Base-by-base conservation (phyloP, 1,139 yeast species). In the Pneumocystis carinii region DNA sequence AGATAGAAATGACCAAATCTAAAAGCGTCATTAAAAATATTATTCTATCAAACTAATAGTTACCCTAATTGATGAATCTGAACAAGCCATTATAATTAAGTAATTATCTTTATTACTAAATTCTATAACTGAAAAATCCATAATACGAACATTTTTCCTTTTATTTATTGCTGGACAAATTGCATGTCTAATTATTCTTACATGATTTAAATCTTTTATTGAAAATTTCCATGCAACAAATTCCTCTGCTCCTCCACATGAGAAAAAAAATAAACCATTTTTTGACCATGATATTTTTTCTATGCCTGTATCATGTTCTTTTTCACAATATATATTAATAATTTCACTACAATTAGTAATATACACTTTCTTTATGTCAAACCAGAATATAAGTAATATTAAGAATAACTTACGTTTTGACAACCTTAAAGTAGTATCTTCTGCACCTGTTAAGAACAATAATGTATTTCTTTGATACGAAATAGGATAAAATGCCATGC, bases 171-270 rank as follows among this genome's bases (percentile, higher is more conserved):
- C 68, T 1, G 79, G 79, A 32, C 76, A 69, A 4, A 68, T 62
- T 3, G 71, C 69, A 24, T 66, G 66, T 3, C 72, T 72, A 24
- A 64, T 64, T 1, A 72, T 39, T 29, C 59, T 72, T 38, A 64
- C 67, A 2, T 71, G 67, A 2, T 65, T 63, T 2, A 64, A 66
- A 17, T 61, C 62, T 10, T 62, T 67, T 2, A 61, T 36, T 2
- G 72, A 69, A 2, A 87, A 70, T 66, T 80, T 81, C 98, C 98
- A 92, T 8, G 89, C 75, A 66, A 81, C 81, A 62, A 92, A 80
- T 74, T 92, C 98, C 72, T 92, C 98, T 70, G 94, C 82, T 0
- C 96, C 97, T 12, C 95, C 92, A 1, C 92, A 83, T 2, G 87
- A 79, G 27, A 83, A 75, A 67, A 90, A 76, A 42, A 79, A 83